phyloP scores from a whole-genome alignment of 1,284 basidiomycete species.

The Puccinia coronata region DNA sequence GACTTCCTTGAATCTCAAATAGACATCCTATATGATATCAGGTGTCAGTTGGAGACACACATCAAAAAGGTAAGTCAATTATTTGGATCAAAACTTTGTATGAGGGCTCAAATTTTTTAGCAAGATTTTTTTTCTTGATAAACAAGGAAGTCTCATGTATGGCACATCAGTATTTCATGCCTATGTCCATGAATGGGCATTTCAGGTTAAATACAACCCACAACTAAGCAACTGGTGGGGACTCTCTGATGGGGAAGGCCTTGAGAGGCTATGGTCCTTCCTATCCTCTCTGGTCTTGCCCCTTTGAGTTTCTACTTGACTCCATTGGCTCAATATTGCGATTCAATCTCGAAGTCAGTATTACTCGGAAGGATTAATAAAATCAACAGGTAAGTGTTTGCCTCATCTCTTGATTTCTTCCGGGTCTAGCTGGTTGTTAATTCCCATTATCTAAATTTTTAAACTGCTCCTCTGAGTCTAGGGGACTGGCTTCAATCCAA shows the following conservation, averaged over 20 bases:
- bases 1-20: neutral
- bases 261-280: no score
- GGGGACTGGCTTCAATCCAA: no score
- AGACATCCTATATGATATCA: slow-evolving; percentile 1
- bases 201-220: slow-evolving; percentile 18
- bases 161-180: slow-evolving; percentile 28
- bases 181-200: slow-evolving; percentile 28
- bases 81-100: neutral
- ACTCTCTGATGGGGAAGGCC: no score
- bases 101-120: no score
- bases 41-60: slow-evolving; percentile 29
- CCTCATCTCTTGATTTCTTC: no score
- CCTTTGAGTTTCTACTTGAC: neutral
- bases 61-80: neutral
- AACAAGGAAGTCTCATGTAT: neutral
- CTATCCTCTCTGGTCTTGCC: slow-evolving; percentile 1
- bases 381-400: no score
- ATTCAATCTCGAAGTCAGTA: neutral
- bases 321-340: no score
- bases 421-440: no score
- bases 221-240: no score
- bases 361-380: neutral
- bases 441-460: no score
- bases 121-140: neutral
- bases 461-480: no score